A percentile compares a stretch with the other conserved stretches of the same genome.
Evolutionary conservation across 208 protist species (phyloP).

Genomic region (Leishmania aethiopica): DNA sequence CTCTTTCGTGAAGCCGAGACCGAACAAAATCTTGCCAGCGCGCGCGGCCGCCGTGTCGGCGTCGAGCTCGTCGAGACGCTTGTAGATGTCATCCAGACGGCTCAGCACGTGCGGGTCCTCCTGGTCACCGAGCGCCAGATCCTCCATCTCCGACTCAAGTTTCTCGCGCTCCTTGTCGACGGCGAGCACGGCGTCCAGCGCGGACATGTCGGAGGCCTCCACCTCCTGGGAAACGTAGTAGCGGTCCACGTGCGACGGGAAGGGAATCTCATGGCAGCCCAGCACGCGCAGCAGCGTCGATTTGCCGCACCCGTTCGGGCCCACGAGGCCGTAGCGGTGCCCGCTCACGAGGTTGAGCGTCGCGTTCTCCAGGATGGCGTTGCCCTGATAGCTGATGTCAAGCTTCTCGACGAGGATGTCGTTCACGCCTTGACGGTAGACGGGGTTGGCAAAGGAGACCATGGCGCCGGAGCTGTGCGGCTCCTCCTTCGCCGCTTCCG

Average conservation of each 20-base stretch:
- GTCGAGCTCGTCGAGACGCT: slow-evolving; percentile 93
- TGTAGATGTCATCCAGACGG: slow-evolving; percentile 92
- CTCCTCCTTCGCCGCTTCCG: slow-evolving; percentile 27
- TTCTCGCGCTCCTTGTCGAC: slow-evolving; percentile 84
- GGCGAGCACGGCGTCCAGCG: slow-evolving; percentile 84
- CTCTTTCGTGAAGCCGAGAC: slow-evolving; percentile 94
- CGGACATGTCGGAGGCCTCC: slow-evolving; percentile 76
- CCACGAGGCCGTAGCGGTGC: slow-evolving; percentile 90
- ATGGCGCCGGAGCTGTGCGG: slow-evolving; percentile 69
- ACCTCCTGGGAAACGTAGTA: slow-evolving; percentile 98
- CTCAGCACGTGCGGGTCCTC: slow-evolving; percentile 71
- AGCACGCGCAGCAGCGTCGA: slow-evolving; percentile 91
- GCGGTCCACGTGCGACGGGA: slow-evolving; percentile 94
- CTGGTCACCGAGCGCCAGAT: slow-evolving; percentile 79
- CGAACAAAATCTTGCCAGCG: slow-evolving; percentile 93
- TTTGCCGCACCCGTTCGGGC: slow-evolving; percentile 93
- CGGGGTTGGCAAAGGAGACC: slow-evolving; percentile 83
- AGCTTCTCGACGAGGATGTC: slow-evolving; percentile 90
- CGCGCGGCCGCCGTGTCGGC: slow-evolving; percentile 83
- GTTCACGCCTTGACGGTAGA: slow-evolving; percentile 83
- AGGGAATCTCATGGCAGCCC: slow-evolving; percentile 88
- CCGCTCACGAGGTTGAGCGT: slow-evolving; percentile 83
- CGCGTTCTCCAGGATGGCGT: slow-evolving; percentile 81
- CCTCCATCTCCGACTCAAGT: slow-evolving; percentile 85
- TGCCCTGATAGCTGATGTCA: slow-evolving; percentile 90